Evolutionary conservation across 1,139 yeast genomes (phyloP).

Genomic region (Candida smagusa): DNA sequence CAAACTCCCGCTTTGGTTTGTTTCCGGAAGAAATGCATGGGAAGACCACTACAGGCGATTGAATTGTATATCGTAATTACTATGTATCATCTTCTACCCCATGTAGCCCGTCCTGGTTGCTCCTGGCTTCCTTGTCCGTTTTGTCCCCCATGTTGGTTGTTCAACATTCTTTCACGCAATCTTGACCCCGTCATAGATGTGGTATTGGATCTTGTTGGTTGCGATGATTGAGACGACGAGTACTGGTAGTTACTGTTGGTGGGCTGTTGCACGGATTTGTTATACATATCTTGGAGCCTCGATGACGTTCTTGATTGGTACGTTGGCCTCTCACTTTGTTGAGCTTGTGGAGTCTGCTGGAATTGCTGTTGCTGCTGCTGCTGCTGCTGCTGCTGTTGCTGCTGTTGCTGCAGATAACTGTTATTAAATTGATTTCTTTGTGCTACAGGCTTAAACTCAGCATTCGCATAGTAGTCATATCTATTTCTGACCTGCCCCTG

Average conservation of each 20-base stretch:
- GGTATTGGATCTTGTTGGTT: conserved; percentile 25
- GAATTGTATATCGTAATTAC: conserved; percentile 4
- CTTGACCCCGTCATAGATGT: conserved; percentile 27
- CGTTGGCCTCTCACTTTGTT: conserved; percentile 11
- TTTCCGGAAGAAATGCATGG: conserved; percentile 61
- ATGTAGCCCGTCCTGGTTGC: conserved; percentile 18
- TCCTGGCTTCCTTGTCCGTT: conserved; percentile 3
- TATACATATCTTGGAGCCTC: conserved; percentile 41
- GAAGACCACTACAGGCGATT: conserved; percentile 27
- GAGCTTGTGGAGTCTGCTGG: conserved; percentile 10
- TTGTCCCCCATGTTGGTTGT: conserved; percentile 9
- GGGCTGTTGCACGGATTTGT: conserved; percentile 42
- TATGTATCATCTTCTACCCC: conserved; percentile 22
- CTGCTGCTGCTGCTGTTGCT: conserved; percentile 6
- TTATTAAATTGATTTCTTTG: conserved; percentile 20
- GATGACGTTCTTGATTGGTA: conserved; percentile 37
- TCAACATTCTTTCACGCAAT: conserved; percentile 38
- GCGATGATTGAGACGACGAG: conserved; percentile 16
- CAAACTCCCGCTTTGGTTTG: conserved; percentile 71
- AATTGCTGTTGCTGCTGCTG: conserved; percentile 12
- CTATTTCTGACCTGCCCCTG: conserved; percentile 6
- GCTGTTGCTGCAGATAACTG: conserved; percentile 18
- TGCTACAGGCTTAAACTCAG: conserved; percentile 29
- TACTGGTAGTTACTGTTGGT: conserved; percentile 32
- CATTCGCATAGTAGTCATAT: conserved; percentile 9